Base-by-base conservation (phyloP, 2,329 filamentous ascomycete genomes). In the Ophiostoma australiae region DNA sequence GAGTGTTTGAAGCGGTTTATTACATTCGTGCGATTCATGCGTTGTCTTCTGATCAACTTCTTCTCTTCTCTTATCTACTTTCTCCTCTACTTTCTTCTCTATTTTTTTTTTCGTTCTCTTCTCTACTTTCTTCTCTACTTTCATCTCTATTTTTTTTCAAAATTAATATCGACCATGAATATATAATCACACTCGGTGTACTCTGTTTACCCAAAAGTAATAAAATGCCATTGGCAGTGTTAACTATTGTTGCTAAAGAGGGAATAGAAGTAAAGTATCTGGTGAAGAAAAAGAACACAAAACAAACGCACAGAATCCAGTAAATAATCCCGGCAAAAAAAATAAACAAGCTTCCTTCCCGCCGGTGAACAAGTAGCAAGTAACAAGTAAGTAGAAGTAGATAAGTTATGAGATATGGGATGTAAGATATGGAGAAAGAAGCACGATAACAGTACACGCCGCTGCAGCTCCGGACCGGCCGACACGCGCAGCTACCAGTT, bases 391-490 rank as follows among this genome's bases (percentile, higher is more conserved):
- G 44, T 20, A 48, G 52, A 27, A 5, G 23, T 11, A 23, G 10
- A 48, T 44, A 39, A 39, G 37, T 10, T 39, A 39, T 8, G 10
- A 41, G 39, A 41, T 41, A 41, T 41, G 39, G 3, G 27, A 31
- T 31, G 27, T 31, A 31, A 31, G 37, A 39, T 10, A 10, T 1
- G 37, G 10, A 11, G 13, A 39, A 39, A 39, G 37, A 58, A 58
- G 10, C 10, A 58, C 10, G 23, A 6, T 27, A 58, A 58, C 20
- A 31, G 52, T 58, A 58, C 52, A 58, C 52, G 52, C 44, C 20
- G 4, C n/a, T 58, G 52, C 52, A 13, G 52, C 52, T 58, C 48
- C 52, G 52, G 52, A 58, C 52, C 52, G 52, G 52, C 52, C 52
- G 52, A 58, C 6, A 58, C 44, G 44, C 44, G 44, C 44, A 48